Conservation (phyloP, 371 early-diverging fungal species). For the Blakeslea trispora region DNA sequence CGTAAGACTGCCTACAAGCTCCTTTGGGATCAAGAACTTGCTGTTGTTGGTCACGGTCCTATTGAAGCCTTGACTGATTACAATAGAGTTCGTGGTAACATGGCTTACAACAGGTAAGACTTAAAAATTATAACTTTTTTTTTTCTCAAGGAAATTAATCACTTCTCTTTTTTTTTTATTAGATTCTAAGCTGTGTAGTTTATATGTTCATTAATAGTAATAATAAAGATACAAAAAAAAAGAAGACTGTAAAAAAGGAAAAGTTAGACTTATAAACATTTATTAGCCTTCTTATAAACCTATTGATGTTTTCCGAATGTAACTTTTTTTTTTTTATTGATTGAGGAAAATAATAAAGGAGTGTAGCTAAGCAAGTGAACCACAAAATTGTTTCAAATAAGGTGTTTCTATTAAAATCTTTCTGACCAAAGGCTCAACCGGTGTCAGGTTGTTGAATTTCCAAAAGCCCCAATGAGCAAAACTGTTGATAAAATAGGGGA, state of each 20-base stretch:
- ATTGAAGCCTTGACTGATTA: slow-evolving; percentile 87
- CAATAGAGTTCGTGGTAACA: slow-evolving; percentile 79
- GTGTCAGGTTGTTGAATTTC: slow-evolving; percentile 13
- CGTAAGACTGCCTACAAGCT: slow-evolving; percentile 84
- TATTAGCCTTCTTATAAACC: no score
- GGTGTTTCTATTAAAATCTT: not conserved
- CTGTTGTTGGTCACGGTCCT: slow-evolving; percentile 90
- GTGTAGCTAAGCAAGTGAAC: slow-evolving; percentile 1
- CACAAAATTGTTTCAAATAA: slow-evolving; percentile 11
- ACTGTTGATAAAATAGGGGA: slow-evolving; percentile 32
- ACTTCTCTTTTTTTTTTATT: slow-evolving; percentile 3
- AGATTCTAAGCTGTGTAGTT: slow-evolving; percentile 25
- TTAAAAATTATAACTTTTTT: not conserved
- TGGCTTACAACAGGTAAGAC: slow-evolving; percentile 68
- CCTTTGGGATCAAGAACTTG: slow-evolving; percentile 84
- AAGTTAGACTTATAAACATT: no score
- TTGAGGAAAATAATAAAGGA: not conserved
- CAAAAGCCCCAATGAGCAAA: slow-evolving; percentile 35
- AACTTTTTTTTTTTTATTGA: not conserved
- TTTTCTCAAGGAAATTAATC: no score
- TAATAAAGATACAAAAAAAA: slow-evolving; percentile 1
- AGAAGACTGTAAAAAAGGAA: slow-evolving; percentile 1
- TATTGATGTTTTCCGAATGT: no score
- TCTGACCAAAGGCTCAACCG: not conserved
- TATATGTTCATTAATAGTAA: not conserved